Evolutionary conservation across 1,139 yeast species (phyloP).

Genomic region (Geotrichum candidum): DNA sequence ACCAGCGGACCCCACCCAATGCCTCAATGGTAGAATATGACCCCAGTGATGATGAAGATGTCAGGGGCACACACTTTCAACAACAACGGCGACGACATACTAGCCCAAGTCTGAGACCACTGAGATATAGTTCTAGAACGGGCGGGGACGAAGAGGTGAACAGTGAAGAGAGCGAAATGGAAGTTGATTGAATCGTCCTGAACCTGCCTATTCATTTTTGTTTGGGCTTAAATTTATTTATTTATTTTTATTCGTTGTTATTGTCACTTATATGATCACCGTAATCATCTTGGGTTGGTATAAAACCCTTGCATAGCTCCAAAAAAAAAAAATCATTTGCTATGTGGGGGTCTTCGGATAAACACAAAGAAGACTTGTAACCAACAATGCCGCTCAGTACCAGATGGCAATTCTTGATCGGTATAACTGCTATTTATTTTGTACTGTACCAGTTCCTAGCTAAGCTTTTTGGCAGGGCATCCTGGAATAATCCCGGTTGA

Average conservation of each 20-base stretch:
- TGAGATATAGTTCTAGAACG: neutral
- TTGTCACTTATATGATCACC: neutral
- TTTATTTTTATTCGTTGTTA: neutral
- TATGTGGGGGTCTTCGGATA: neutral
- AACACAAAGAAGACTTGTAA: too few species aligned
- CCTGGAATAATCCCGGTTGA: too few species aligned
- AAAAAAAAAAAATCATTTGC: neutral
- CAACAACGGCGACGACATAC: too few species aligned
- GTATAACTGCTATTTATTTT: too few species aligned
- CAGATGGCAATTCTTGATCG: too few species aligned
- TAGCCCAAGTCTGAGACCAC: too few species aligned
- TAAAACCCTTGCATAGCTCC: neutral
- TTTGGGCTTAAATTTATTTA: neutral
- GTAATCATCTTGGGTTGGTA: neutral
- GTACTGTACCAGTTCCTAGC: too few species aligned
- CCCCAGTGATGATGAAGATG: neutral
- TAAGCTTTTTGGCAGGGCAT: too few species aligned
- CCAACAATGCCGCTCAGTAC: too few species aligned
- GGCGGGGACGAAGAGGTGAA: neutral
- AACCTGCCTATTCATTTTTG: neutral
- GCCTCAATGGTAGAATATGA: neutral
- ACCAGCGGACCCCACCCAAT: neutral
- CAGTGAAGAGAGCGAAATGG: conserved; percentile 4
- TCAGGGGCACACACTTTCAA: too few species aligned
- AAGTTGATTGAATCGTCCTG: neutral